phyloP scores from a whole-genome alignment of 1,139 yeast genomes.

The Taphrina populina region DNA sequence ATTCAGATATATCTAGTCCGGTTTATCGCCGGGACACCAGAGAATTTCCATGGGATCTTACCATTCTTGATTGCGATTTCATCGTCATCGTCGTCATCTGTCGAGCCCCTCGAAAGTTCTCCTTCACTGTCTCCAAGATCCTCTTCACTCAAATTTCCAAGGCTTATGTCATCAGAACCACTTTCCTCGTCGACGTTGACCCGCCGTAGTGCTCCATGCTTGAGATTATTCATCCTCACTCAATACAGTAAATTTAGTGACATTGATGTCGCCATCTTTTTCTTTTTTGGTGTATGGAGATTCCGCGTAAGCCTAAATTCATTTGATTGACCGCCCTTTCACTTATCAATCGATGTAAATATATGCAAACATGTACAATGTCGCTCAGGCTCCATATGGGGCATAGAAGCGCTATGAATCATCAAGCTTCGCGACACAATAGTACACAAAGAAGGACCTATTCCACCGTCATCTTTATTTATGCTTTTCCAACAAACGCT shows the following conservation, averaged over 20 bases:
- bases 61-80: slow-evolving; percentile 6
- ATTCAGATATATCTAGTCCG: slow-evolving; percentile 8
- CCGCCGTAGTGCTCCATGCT: slow-evolving; percentile 2
- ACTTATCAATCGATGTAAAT: neutral
- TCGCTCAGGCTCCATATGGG: too few relatives aligned
- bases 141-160: slow-evolving; percentile 22
- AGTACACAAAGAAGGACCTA: too few relatives aligned
- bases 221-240: neutral
- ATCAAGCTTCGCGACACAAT: too few relatives aligned
- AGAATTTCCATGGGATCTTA: neutral
- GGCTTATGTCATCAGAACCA: slow-evolving; percentile 6
- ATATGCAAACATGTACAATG: neutral
- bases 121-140: slow-evolving; percentile 20
- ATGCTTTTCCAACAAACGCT: neutral
- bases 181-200: slow-evolving; percentile 7
- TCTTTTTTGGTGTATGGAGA: too few relatives aligned
- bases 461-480: neutral
- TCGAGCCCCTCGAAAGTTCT: neutral
- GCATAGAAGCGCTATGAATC: too few relatives aligned
- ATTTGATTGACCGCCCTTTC: too few relatives aligned
- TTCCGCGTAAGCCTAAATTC: too few relatives aligned
- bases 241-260: too few relatives aligned
- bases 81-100: slow-evolving; percentile 2
- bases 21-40: neutral
- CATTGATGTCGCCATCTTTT: too few relatives aligned